Conservation (phyloP, 768 basidiomycete genomes). For the Trametopsis cervina region DNA sequence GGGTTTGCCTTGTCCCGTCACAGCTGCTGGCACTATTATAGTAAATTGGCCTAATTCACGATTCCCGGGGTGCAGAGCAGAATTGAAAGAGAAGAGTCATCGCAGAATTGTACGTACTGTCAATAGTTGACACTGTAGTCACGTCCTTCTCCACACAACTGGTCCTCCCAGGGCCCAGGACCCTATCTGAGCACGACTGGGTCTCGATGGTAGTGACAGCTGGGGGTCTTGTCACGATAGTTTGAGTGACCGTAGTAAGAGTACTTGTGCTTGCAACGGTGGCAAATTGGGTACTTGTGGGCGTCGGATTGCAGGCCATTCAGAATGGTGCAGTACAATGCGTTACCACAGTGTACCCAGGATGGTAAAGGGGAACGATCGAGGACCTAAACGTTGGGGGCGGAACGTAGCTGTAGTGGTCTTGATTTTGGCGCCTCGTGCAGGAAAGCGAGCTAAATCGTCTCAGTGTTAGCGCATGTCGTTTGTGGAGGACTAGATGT, state of each 20-base stretch:
- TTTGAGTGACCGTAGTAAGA: slow-evolving; percentile 32
- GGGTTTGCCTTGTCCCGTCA: background rate
- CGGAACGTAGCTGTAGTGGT: slow-evolving; percentile 3
- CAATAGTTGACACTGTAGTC: slow-evolving; percentile 26
- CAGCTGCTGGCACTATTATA: background rate
- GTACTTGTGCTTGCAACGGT: slow-evolving; percentile 28
- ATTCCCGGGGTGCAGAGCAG: too few relatives aligned
- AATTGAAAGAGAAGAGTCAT: too few relatives aligned
- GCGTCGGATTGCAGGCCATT: slow-evolving; percentile 34
- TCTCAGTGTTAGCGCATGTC: slow-evolving; percentile 3
- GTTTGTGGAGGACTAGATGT: background rate
- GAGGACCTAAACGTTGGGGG: background rate
- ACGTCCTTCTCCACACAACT: slow-evolving; percentile 24
- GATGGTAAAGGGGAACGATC: slow-evolving; percentile 7
- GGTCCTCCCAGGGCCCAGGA: slow-evolving; percentile 17
- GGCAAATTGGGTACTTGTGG: slow-evolving; percentile 37
- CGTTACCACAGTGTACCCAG: background rate
- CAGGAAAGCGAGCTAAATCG: slow-evolving; percentile 2
- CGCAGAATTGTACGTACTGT: too few relatives aligned
- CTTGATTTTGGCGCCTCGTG: slow-evolving; percentile 8
- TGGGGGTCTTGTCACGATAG: slow-evolving; percentile 25
- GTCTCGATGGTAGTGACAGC: slow-evolving; percentile 28
- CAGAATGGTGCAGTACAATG: background rate
- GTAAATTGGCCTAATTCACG: too few relatives aligned
- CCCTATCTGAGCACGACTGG: slow-evolving; percentile 25